Evolutionary conservation across 2,329 filamentous ascomycete genomes (phyloP).

Genomic region (Fusarium sp.): DNA sequence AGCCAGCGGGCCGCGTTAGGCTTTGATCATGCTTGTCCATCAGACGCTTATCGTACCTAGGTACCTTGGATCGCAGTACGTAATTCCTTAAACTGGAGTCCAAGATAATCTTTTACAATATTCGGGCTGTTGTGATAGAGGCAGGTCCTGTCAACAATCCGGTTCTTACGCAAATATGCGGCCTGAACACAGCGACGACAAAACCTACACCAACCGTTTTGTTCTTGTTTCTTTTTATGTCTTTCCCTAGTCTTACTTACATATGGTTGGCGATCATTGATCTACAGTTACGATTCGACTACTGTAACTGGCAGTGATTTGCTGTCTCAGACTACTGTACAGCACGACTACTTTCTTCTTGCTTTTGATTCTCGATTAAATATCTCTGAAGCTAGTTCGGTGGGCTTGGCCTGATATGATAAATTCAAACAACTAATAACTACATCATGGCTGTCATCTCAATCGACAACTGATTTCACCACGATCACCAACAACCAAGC

Average conservation of each 20-base stretch:
- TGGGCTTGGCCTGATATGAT: not conserved
- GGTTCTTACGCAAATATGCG: slow-evolving; percentile 14
- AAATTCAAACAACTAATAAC: not conserved
- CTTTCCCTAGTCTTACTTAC: slow-evolving; percentile 3
- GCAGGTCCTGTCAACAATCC: slow-evolving; percentile 28
- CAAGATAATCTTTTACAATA: not conserved
- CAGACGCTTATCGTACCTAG: not conserved
- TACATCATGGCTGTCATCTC: not conserved
- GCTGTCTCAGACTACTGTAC: not conserved
- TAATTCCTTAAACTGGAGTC: slow-evolving; percentile 6
- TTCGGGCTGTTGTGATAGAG: not conserved
- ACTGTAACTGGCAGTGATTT: slow-evolving; percentile 12
- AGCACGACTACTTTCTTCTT: not conserved
- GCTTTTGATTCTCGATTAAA: slow-evolving; percentile 1
- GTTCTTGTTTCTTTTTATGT: not conserved
- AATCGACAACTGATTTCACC: not conserved
- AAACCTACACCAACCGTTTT: slow-evolving; percentile 3
- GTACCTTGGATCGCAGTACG: not conserved
- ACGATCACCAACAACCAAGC: not conserved
- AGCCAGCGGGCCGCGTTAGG: slow-evolving; percentile 39
- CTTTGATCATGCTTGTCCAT: slow-evolving; percentile 14
- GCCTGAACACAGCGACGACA: slow-evolving; percentile 11
- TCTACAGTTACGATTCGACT: slow-evolving; percentile 28
- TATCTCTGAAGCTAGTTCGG: not conserved
- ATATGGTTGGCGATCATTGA: slow-evolving; percentile 26